Conservation (phyloP, 2,329 filamentous ascomycete genomes). For the Diaporthe ampelina region DNA sequence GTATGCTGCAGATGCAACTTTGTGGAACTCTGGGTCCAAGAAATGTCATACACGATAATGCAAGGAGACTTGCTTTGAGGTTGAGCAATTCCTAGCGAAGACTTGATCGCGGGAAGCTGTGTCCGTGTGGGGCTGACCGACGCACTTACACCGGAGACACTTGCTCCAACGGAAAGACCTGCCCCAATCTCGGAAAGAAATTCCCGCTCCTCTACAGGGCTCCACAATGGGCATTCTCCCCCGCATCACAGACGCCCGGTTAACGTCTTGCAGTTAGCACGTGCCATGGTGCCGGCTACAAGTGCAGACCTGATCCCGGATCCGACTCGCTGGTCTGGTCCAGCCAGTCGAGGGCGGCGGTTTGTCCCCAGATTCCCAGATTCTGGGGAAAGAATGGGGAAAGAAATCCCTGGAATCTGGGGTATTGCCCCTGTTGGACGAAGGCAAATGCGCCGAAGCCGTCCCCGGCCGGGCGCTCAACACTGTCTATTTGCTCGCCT, state of each 20-base stretch:
- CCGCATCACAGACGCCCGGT: background rate
- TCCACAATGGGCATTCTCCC: background rate
- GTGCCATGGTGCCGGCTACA: background rate
- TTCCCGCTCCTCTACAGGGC: background rate
- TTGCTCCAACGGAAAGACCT: slow-evolving; percentile 3
- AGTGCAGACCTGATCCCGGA: background rate
- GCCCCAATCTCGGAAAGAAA: background rate
- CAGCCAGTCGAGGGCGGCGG: background rate
- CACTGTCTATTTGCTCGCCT: background rate
- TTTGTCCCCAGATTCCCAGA: background rate
- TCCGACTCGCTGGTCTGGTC: background rate
- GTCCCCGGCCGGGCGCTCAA: background rate
- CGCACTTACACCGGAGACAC: slow-evolving; percentile 11
- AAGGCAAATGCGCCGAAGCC: background rate
- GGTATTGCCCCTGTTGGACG: background rate
- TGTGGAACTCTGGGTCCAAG: background rate
- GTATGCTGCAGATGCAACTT: background rate
- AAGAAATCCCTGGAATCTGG: background rate
- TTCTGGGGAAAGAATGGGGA: slow-evolving; percentile 8
- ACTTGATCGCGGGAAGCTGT: background rate
- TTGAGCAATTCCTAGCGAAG: background rate
- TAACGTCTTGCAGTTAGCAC: background rate
- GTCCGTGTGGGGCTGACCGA: background rate
- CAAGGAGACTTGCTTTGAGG: background rate
- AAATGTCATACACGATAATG: background rate